Evolutionary conservation across 202 grass and related monocot species (phyloP), one percentile per base, ranked within the genome.

Genomic region (Panicum hallii): DNA sequence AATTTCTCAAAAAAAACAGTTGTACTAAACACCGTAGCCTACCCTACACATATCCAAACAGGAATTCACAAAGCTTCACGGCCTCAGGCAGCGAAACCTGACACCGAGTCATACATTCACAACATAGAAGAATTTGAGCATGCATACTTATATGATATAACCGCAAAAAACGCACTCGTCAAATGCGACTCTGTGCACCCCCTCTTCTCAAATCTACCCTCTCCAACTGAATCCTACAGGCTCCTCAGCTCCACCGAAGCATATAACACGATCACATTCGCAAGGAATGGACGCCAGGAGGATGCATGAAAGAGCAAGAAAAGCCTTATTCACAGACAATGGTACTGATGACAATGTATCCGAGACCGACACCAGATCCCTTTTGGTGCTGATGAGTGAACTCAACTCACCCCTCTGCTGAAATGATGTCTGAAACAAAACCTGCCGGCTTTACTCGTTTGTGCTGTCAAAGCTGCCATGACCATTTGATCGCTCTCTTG

Each of bases 391-490:
- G 88, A 83, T 47, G 84, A 64, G 80, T 47, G 67, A 38, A 65
- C 81, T 71, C 55, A 63, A 77, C 73, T 78, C 88, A 49, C 71
- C 46, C 72, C 55, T 34, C 11, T 7, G 16, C 83, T 57, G 40
- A 6, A 66, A n/a, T 1, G 7, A 70, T 62, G 8, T 28, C 75
- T 22, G 40, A 52, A 38, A 73, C 9, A 11, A 79, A 72, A 67
- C 48, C 61, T 42, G 9, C n/a, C 26, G 2, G 50, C 13, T 89
- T 88, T 89, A 99, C 86, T 96, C 93, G 74, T 92, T 73, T 77
- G 90, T 94, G 71, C 96, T 93, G 73, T 96, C 91, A 19, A 94
- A 99, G 86, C 91, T 92, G 5, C 86, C 91, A 34, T 66, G 79
- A 26, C 43, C 83, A 53, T 92, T 84, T 7, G 75, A 68, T 58